phyloP scores from a whole-genome alignment of 768 basidiomycete genomes.

The Floccularia luteovirens region DNA sequence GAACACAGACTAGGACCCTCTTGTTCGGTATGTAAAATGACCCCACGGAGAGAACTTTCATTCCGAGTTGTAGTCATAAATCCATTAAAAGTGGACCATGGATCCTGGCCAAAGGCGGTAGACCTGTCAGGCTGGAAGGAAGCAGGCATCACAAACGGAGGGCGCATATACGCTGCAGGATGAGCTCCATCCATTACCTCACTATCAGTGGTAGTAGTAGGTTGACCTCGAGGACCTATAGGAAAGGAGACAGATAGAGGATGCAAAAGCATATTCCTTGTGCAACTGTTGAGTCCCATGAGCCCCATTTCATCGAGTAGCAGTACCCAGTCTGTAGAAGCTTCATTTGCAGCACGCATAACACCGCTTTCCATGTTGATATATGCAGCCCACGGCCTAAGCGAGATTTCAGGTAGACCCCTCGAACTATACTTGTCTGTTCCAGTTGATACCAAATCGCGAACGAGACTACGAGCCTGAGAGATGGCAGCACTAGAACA shows the following conservation, averaged over 20 bases:
- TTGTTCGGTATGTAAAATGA: neutral
- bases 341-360: conserved; percentile 27
- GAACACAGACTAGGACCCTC: neutral
- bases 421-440: conserved; percentile 19
- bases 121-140: conserved; percentile 10
- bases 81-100: neutral
- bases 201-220: too few relatives aligned
- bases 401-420: conserved; percentile 36
- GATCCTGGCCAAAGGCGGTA: conserved; percentile 7
- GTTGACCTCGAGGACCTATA: conserved; percentile 32
- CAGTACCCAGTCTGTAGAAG: conserved; percentile 42
- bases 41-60: neutral
- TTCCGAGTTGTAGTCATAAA: neutral
- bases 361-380: conserved; percentile 3
- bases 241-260: conserved; percentile 26
- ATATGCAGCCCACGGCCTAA: conserved; percentile 16
- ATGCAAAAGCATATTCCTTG: conserved; percentile 30
- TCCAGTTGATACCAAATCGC: conserved; percentile 18
- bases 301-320: conserved; percentile 43
- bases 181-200: conserved; percentile 16
- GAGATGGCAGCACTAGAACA: conserved; percentile 29
- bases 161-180: conserved; percentile 44
- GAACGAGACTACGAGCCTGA: conserved; percentile 27
- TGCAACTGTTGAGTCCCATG: conserved; percentile 18
- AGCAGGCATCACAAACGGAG: conserved; percentile 49